A percentile compares a stretch with the other conserved stretches of the same genome.
These are phyloP conservation scores for Funneliformis caledonium DNA, from an alignment of 371 early-diverging fungal species.

Conservation along the genomic window DNA sequence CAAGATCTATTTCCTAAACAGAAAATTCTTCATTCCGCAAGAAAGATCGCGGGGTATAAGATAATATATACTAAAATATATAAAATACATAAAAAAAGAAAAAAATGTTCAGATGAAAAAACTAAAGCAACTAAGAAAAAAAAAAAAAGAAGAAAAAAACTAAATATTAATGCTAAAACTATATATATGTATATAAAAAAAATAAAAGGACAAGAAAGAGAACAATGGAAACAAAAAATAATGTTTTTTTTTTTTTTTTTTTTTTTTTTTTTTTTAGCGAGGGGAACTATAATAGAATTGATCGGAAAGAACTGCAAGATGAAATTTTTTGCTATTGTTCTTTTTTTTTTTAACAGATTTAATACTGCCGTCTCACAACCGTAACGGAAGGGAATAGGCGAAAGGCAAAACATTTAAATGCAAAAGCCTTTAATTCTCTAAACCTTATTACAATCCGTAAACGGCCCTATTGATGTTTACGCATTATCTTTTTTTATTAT, in stretches of 20 bases:
- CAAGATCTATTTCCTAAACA: not conserved
- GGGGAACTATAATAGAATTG: not conserved
- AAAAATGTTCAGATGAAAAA: not conserved
- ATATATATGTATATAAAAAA: not conserved
- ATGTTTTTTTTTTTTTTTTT: not conserved
- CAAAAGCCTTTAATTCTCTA: not conserved
- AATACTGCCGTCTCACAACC: not conserved
- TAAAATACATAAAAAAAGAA: not conserved
- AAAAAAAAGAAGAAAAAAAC: not conserved
- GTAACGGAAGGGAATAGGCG: not conserved
- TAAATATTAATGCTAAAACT: not conserved
- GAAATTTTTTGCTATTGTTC: too few relatives aligned
- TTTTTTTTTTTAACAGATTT: not conserved
- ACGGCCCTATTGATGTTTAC: slow-evolving; percentile 13
- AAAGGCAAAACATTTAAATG: not conserved
- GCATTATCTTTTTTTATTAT: slow-evolving; percentile 18
- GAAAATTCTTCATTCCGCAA: not conserved
- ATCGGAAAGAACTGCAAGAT: not conserved
- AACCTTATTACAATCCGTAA: not conserved
- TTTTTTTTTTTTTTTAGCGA: not conserved
- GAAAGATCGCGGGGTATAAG: not conserved
- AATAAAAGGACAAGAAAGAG: not conserved
- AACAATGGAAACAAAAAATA: not conserved
- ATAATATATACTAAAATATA: too few relatives aligned
- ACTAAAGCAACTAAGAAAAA: not conserved